Percentiles rank a stretch among this genome's conserved stretches.
Conservation (phyloP, 1,284 basidiomycete genomes). For the Earliella scabrosa region DNA sequence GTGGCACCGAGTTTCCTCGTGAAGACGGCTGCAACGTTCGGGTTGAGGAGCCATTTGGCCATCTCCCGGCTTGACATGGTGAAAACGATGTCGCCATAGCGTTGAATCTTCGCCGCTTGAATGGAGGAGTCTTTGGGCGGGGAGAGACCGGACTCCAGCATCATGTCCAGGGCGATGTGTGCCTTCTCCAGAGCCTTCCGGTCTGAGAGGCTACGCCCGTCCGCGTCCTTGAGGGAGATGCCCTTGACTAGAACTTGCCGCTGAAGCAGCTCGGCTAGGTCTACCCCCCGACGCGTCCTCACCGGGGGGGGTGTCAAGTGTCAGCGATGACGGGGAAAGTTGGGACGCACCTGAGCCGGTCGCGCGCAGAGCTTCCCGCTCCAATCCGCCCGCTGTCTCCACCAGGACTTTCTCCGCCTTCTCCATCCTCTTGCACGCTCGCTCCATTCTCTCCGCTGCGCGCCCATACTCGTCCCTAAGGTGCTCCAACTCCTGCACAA, state of each 20-base stretch:
- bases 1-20: slow-evolving; percentile 2
- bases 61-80: not conserved
- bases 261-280: not conserved
- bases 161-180: not conserved
- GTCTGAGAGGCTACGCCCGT: not conserved
- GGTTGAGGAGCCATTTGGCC: slow-evolving; percentile 1
- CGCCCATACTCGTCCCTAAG: too few species aligned
- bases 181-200: not conserved
- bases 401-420: too few species aligned
- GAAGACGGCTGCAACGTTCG: not conserved
- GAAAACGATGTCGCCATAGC: slow-evolving; percentile 2
- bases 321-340: not conserved
- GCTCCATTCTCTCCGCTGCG: too few species aligned
- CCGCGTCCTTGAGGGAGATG: not conserved
- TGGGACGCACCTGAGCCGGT: not conserved
- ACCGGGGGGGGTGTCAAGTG: not conserved
- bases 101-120: not conserved
- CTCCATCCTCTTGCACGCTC: too few species aligned
- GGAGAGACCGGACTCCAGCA: not conserved
- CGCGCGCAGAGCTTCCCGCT: too few species aligned
- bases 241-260: not conserved
- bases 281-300: not conserved
- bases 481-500: not conserved
- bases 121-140: not conserved
- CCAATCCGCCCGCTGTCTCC: too few species aligned